Conservation (phyloP, 306 rosid genomes). For the Mimosa bimucronata region DNA sequence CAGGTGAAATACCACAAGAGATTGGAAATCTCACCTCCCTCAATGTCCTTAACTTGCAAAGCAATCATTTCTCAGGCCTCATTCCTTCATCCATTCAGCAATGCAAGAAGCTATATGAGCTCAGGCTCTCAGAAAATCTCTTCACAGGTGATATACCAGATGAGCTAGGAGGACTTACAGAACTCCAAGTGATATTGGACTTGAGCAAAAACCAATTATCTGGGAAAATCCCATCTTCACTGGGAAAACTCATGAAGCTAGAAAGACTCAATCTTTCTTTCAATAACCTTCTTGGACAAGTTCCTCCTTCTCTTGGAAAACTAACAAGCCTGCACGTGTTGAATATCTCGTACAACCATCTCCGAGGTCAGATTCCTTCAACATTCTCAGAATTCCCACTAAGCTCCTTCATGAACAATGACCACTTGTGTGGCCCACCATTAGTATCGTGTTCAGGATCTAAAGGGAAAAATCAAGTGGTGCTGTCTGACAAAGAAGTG, state of each 20-base stretch:
- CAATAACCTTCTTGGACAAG: slow-evolving; percentile 69
- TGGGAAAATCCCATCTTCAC: slow-evolving; percentile 74
- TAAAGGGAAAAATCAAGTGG: slow-evolving; percentile 38
- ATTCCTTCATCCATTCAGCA: slow-evolving; percentile 72
- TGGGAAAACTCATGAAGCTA: slow-evolving; percentile 78
- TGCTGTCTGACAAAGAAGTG: slow-evolving; percentile 64
- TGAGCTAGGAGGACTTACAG: slow-evolving; percentile 70
- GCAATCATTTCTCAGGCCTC: slow-evolving; percentile 67
- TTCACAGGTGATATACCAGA: slow-evolving; percentile 66
- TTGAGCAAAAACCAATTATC: slow-evolving; percentile 67
- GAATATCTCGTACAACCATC: slow-evolving; percentile 79
- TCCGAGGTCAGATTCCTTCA: slow-evolving; percentile 74
- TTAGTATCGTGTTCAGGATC: slow-evolving; percentile 59
- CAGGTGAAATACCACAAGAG: slow-evolving; percentile 74
- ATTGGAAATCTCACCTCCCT: slow-evolving; percentile 85
- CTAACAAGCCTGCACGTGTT: slow-evolving; percentile 81
- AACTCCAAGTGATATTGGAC: slow-evolving; percentile 84
- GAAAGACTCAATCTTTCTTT: slow-evolving; percentile 83
- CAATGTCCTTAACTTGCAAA: slow-evolving; percentile 75
- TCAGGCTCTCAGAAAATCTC: slow-evolving; percentile 78
- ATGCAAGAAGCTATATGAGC: slow-evolving; percentile 74
- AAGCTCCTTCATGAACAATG: slow-evolving; percentile 73
- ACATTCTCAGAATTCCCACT: slow-evolving; percentile 68
- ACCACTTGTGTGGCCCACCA: slow-evolving; percentile 74
- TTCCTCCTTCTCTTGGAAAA: slow-evolving; percentile 70